Conservation (phyloP, 2,329 filamentous ascomycete genomes). For the Monilinia polystroma region DNA sequence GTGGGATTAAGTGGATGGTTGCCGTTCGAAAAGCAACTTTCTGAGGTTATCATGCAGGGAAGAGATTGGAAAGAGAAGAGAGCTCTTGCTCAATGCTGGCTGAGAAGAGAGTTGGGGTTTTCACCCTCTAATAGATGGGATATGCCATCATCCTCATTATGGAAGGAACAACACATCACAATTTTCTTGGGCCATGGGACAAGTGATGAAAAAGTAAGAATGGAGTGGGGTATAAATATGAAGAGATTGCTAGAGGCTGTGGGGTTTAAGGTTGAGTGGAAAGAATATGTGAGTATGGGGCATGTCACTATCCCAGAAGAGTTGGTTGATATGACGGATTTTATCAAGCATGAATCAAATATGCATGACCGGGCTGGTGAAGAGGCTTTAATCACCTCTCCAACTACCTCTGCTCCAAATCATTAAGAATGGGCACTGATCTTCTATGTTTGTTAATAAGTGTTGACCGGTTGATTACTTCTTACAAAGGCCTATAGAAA, state of each 20-base stretch:
- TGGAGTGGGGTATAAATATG: conserved; percentile 32
- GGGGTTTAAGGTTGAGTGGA: conserved; percentile 14
- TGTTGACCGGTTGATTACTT: background rate
- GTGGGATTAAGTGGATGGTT: conserved; percentile 36
- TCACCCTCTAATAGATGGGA: background rate
- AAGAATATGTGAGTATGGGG: conserved; percentile 2
- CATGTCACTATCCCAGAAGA: background rate
- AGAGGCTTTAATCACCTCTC: background rate
- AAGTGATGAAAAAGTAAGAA: conserved; percentile 31
- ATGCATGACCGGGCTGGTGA: too few species aligned
- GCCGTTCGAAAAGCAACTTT: conserved; percentile 30
- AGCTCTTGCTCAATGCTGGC: conserved; percentile 6
- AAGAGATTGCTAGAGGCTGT: background rate
- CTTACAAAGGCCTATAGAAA: background rate
- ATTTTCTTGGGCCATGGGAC: conserved; percentile 31
- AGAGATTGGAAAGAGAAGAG: background rate
- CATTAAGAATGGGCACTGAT: too few species aligned
- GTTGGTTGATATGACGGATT: background rate
- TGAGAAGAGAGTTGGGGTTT: background rate
- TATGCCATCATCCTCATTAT: background rate
- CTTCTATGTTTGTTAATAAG: background rate
- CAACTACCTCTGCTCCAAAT: background rate
- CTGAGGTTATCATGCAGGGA: background rate
- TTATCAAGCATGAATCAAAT: background rate
- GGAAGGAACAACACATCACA: conserved; percentile 1